Base-by-base conservation (phyloP, 2,329 filamentous ascomycete genomes). In the Scorias spongiosa region DNA sequence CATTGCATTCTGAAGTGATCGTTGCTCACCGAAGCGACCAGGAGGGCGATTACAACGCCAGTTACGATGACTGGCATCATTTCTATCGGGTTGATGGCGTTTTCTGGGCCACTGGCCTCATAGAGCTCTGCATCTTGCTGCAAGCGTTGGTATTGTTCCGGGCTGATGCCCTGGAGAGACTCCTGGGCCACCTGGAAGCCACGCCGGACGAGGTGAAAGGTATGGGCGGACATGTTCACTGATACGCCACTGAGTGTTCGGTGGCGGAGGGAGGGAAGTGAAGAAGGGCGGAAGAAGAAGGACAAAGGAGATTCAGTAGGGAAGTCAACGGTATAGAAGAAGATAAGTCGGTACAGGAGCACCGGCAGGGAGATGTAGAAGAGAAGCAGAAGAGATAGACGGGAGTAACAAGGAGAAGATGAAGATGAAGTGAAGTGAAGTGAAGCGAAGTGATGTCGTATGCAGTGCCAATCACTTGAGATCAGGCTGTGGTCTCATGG, bases 1-100 rank as follows among this genome's bases (percentile, higher is more conserved):
- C 7, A 26, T 4, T 3, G 20, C 20, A 7, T 26, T 7, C 4
- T 26, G 7, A 26, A 26, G 20, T 7, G 3, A 28, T 20, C 14
- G 38, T 5, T 11, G 56, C 64, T 44, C 57, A 67, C 65, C 41
- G 66, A 59, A 48, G 57, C 57, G 38, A 67, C 46, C 46, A 63
- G 46, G 54, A 73, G 38, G 55, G 67, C 44, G 58, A 70, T 54
- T 45, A 59, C 40, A 41, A 66, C 42, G 42, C 57, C 57, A 40
- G 63, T 67, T 42, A 62, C 47, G 29, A 55, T 47, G 48, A 59
- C 44, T 3, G 56, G 55, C 29, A 58, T 40, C 42, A 57, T 50
- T 44, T 60, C 54, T 42, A 42, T 44, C 10, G 49, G 47, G 38
- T 54, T 45, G 37, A 58, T 42, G 39, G 55, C 53, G 46, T 51